Evolutionary conservation across 768 basidiomycete genomes (phyloP), one percentile per base, ranked within the genome.

Genomic region (Leccinellum rugosiceps): DNA sequence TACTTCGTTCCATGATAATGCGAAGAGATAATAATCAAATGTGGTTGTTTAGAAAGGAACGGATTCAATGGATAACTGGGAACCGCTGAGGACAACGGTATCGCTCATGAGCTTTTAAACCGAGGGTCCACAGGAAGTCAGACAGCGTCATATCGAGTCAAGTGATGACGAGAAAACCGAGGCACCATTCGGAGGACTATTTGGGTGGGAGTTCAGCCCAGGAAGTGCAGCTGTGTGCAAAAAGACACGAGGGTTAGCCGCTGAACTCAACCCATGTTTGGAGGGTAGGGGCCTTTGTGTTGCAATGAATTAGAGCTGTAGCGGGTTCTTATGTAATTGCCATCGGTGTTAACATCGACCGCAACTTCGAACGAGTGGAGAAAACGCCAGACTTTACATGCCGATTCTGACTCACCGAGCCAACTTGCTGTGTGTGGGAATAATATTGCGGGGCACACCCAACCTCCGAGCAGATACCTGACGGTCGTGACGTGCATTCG

Each of bases 391-490:
- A 68, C 50, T 65, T 63, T 57, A n/a, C 41, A n/a, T 38, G 56
- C 68, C 67, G 68, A 68, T 51, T 25, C 34, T 67, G 67, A 69
- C 68, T 67, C 68, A 58, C 58, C 51, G 47, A 46, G 58, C 59
- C 65, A 70, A 63, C 49, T 23, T 50, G 68, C 68, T 68, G 68
- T 68, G 67, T 68, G 67, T 70, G 67, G 58, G 67, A 68, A 67
- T 52, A 48, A 50, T 13, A 53, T 55, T 57, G 3, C 60, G 53
- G 50, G 47, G 52, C 15, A 38, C 38, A 30, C 49, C 41, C 19
- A 48, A 60, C 63, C 56, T 48, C 60, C 59, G 65, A 32, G 46
- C 26, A 34, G 15, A 31, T 52, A 45, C 38, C 35, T 53, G 58
- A 51, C 38, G 5, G 25, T 51, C 51, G 28, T 49, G 49, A 52